Evolutionary conservation across 345 rosid genomes (phyloP).

Genomic region (Melastoma malabathricum): DNA sequence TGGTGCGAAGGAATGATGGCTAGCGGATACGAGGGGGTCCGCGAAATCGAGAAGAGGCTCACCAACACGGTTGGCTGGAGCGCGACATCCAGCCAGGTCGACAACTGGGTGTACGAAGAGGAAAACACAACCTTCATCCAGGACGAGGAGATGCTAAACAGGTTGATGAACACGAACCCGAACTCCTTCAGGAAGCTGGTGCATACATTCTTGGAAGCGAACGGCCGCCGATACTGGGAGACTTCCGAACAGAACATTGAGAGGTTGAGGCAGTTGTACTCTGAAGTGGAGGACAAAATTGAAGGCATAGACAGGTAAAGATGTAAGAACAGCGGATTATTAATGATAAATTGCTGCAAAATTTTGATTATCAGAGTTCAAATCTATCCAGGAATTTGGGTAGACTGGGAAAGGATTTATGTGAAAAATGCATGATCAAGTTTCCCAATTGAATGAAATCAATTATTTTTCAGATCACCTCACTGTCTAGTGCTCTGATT

Average conservation of each 20-base stretch:
- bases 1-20: slow-evolving; percentile 99
- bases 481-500: no score
- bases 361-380: no score
- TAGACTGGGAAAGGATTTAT: no score
- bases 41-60: slow-evolving; percentile 92
- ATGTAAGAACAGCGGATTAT: neutral
- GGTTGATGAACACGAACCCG: slow-evolving; percentile 80
- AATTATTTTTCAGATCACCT: no score
- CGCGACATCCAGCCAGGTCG: slow-evolving; percentile 97
- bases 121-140: slow-evolving; percentile 88
- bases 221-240: slow-evolving; percentile 97
- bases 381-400: no score
- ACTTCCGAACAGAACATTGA: slow-evolving; percentile 72
- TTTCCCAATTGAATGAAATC: no score
- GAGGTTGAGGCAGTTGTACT: slow-evolving; percentile 76
- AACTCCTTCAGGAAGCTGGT: slow-evolving; percentile 85
- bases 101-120: slow-evolving; percentile 95
- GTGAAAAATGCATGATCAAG: no score
- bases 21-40: slow-evolving; percentile 90
- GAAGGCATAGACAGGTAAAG: slow-evolving; percentile 80
- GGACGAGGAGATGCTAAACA: slow-evolving; percentile 85
- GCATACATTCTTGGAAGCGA: slow-evolving; percentile 96
- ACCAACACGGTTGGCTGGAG: slow-evolving; percentile 98
- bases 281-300: slow-evolving; percentile 92
- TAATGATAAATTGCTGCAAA: no score